Evolutionary conservation across 169 alveolate genomes (phyloP).

Genomic region (Plasmodium blacklocki): DNA sequence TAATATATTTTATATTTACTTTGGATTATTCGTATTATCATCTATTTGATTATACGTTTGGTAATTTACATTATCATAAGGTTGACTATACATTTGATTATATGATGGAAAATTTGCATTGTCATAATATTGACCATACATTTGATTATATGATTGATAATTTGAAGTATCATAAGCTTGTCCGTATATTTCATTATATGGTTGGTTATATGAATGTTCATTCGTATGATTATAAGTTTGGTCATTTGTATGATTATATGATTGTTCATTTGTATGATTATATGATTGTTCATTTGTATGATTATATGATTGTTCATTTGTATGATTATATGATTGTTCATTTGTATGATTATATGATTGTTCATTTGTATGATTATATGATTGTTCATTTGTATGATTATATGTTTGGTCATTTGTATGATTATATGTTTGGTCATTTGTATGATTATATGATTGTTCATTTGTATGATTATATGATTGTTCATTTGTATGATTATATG

Average conservation of each 20-base stretch:
- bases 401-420: not conserved
- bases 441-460: not conserved
- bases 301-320: not conserved
- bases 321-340: not conserved
- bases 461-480: not conserved
- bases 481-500: not conserved
- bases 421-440: too few relatives aligned
- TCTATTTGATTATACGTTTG: too few relatives aligned
- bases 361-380: not conserved
- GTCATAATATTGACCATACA: too few relatives aligned
- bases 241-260: not conserved
- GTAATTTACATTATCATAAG: too few relatives aligned
- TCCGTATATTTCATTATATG: too few relatives aligned
- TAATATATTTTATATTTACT: too few relatives aligned
- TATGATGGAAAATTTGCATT: too few relatives aligned
- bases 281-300: not conserved
- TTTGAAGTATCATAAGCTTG: too few relatives aligned
- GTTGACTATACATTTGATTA: too few relatives aligned
- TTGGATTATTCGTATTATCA: too few relatives aligned
- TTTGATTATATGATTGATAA: too few relatives aligned
- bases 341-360: not conserved
- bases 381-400: not conserved
- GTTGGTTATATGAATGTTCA: too few relatives aligned
- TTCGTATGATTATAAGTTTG: not conserved
- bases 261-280: not conserved